Percentiles rank a stretch among this genome's conserved stretches.
Conservation (phyloP, 2,329 filamentous ascomycete species). For the Cladobotryum mycophilum region DNA sequence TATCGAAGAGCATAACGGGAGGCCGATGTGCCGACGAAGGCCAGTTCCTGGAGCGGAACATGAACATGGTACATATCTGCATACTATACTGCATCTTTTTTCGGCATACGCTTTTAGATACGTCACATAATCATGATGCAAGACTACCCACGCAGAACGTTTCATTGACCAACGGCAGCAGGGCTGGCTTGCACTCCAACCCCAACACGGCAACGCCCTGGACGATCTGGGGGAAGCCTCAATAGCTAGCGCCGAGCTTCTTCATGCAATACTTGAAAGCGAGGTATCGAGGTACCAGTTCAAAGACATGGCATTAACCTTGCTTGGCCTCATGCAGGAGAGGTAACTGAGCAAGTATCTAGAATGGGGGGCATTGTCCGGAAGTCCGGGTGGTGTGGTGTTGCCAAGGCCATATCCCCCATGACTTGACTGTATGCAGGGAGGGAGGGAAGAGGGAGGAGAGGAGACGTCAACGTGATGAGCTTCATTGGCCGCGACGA, state of each 20-base stretch:
- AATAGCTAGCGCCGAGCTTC: neutral
- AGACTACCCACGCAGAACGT: neutral
- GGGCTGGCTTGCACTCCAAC: neutral
- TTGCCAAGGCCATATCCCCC: neutral
- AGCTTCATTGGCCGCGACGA: neutral
- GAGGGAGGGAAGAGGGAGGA: no score
- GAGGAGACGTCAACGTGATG: constrained; percentile 4
- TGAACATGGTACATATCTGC: neutral
- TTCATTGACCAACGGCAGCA: neutral
- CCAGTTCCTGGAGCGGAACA: neutral
- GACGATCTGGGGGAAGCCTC: neutral
- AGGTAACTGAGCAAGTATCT: neutral
- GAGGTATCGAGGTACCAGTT: no score
- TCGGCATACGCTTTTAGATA: neutral
- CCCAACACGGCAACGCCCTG: neutral
- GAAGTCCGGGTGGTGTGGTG: no score
- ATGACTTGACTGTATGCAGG: no score
- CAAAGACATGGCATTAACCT: no score
- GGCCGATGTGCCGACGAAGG: neutral
- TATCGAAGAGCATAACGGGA: no score
- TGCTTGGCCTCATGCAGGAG: neutral
- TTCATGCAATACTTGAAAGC: no score
- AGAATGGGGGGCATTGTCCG: neutral
- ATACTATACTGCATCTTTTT: neutral
- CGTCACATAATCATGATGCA: neutral